Evolutionary conservation across 2,329 filamentous ascomycete genomes (phyloP), one percentile per base, ranked within the genome.

Genomic region (Stromatinia cepivora): DNA sequence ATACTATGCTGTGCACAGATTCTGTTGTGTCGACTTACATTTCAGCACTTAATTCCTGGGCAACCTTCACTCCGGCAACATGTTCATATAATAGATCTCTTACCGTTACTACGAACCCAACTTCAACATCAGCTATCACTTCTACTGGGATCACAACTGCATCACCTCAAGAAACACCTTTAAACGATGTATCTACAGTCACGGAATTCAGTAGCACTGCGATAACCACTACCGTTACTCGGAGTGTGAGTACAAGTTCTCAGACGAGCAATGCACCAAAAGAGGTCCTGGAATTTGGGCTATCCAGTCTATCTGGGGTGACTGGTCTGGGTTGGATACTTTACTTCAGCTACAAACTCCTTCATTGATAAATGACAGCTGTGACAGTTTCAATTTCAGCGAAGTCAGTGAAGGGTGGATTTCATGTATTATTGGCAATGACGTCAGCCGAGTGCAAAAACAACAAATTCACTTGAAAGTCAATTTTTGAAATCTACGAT

Each of bases 171-270:
- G 56, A 25, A 22, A 68, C 57, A 36, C 22, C 48, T 28, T 17
- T 64, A 1, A 22, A 25, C 36, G 45, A 58, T 46, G 59, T 69
- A 39, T 69, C 67, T 9, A 69, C 61, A 6, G 22, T 69, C 39
- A 69, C 67, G 1, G 61, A 69, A 22, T 65, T 50, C n/a, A 65
- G 67, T 17, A 65, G 59, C 11, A 66, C 52, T 50, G 45, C 42
- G 39, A 66, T 39, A 13, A 69, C 67, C 22, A 69, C 67, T 11
- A 69, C 67, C 4, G 36, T 66, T 20, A 69, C 67, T 11, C n/a
- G 50, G 28, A 68, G 57, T 25, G 15, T 56, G 59, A 52, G 34
- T 34, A 50, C 57, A 39, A n/a, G 31, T 20, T 63, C 66, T n/a
- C 66, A 63, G 45, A 48, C 57, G 31, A 68, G 57, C 57, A 48